Evolutionary conservation across 768 basidiomycete genomes (phyloP), one percentile per base, ranked within the genome.

Genomic region (Sistotremastrum suecicum): DNA sequence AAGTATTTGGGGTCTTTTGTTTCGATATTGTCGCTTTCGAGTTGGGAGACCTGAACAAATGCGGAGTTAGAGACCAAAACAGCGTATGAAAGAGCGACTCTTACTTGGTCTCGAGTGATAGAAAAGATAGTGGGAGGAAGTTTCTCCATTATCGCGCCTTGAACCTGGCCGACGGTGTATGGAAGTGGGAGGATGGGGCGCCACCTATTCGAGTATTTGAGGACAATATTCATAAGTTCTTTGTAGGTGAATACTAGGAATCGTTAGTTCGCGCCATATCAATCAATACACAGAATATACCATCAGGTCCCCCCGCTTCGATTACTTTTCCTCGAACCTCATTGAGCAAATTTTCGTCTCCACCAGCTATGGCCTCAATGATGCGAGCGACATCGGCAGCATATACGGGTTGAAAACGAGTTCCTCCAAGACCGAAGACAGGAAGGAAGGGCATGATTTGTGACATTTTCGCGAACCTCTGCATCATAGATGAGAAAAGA

Each of bases 341-440:
- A 29, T 62, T 56, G 9, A 56, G 50, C 2, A 70, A 59, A 11
- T 64, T 60, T 2, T 60, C 42, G 48, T 76, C 68, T 11, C 64
- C 55, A 45, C 77, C 67, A 5, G 71, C 64, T 46, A 76, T 64
- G 9, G 79, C 66, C 55, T 80, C 80, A 3, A 85, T 71, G 4
- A 72, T 66, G 29, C 66, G 62, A 7, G 76, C 80, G 32, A 88
- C 52, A 56, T 88, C 83, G 0, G 72, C 78, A 1, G 76, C 81
- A 54, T 75, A 84, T 7, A 84, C 76, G 8, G 83, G 82, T 52
- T 85, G 83, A 55, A 85, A 85, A 29, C 62, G 67, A 5, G 79
- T 64, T 7, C 51, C 59, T 1, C 84, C 83, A n/a, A 78, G 78
- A 6, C 74, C 78, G 54, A 83, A 85, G 4, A 86, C 79, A n/a